Percentiles rank a stretch among this genome's conserved stretches.
phyloP scores from a whole-genome alignment of 1,284 basidiomycete genomes.

The Meira nashicola region DNA sequence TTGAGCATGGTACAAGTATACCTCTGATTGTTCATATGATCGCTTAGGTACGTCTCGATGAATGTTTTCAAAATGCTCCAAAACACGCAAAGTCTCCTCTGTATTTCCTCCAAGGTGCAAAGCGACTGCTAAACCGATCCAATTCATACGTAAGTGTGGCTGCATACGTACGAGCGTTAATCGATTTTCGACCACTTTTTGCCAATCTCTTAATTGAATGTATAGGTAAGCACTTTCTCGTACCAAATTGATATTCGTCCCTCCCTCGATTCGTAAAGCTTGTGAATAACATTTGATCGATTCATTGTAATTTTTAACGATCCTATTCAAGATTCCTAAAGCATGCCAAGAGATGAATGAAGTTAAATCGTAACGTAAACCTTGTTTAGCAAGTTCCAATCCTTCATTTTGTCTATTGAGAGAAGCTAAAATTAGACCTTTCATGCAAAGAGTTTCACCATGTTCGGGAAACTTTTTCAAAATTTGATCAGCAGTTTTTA shows the following conservation, averaged over 20 bases:
- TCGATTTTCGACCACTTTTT: slow-evolving; percentile 74
- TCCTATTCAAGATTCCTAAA: slow-evolving; percentile 63
- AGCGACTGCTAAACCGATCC: slow-evolving; percentile 83
- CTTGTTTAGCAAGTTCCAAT: slow-evolving; percentile 78
- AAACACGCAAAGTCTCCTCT: slow-evolving; percentile 66
- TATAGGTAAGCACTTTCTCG: slow-evolving; percentile 86
- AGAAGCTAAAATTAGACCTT: slow-evolving; percentile 46
- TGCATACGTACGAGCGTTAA: slow-evolving; percentile 74
- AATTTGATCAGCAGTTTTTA: slow-evolving; percentile 88
- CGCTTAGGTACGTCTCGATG: slow-evolving; percentile 48
- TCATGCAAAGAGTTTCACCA: slow-evolving; percentile 59
- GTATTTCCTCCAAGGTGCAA: slow-evolving; percentile 77
- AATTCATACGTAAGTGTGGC: slow-evolving; percentile 79
- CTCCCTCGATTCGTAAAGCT: slow-evolving; percentile 76
- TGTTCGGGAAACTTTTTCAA: slow-evolving; percentile 93
- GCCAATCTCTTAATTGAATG: slow-evolving; percentile 80
- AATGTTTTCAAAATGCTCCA: slow-evolving; percentile 61
- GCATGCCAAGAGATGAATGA: slow-evolving; percentile 99
- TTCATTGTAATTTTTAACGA: slow-evolving; percentile 80
- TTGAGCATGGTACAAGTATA: slow-evolving; percentile 73
- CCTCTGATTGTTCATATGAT: slow-evolving; percentile 71
- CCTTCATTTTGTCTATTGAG: slow-evolving; percentile 58
- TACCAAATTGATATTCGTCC: slow-evolving; percentile 84
- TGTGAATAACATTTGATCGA: slow-evolving; percentile 76
- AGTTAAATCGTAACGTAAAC: slow-evolving; percentile 73